These are phyloP conservation scores for Rhododendron kiyosumense DNA, from an alignment of 148 eudicot genomes.

Conservation along the genomic window DNA sequence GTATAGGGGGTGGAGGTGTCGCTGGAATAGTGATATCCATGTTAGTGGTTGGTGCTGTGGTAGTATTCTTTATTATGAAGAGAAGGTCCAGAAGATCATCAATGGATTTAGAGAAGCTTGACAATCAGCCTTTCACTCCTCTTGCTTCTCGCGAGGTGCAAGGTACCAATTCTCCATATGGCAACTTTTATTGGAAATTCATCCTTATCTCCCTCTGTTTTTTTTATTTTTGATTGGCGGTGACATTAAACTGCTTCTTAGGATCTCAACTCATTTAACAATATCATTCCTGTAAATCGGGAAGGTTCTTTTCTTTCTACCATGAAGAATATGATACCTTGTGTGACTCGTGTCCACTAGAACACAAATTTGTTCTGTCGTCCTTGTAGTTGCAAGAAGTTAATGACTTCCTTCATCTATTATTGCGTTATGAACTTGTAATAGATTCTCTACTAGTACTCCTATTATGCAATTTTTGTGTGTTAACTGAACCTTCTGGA, in stretches of 20 bases:
- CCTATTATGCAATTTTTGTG: background rate
- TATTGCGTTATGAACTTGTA: background rate
- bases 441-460: background rate
- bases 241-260: constrained; percentile 3
- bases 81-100: constrained; percentile 63
- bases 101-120: constrained; percentile 68
- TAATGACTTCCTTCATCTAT: background rate
- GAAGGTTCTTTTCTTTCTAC: background rate
- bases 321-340: background rate
- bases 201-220: background rate
- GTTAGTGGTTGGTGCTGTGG: constrained; percentile 60
- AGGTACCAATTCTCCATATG: constrained; percentile 26
- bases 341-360: background rate
- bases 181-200: background rate
- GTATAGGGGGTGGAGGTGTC: constrained; percentile 70
- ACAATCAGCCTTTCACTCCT: constrained; percentile 53
- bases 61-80: constrained; percentile 67
- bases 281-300: background rate
- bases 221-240: background rate
- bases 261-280: background rate
- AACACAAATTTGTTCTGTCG: background rate
- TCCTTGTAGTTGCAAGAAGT: background rate
- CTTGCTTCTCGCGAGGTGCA: constrained; percentile 46
- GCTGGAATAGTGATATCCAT: constrained; percentile 78
- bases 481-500: background rate